Percentiles rank a stretch among this genome's conserved stretches.
These are phyloP conservation scores for Linnemannia elongata DNA, from an alignment of 192 early-diverging fungal genomes.

Conservation along the genomic window DNA sequence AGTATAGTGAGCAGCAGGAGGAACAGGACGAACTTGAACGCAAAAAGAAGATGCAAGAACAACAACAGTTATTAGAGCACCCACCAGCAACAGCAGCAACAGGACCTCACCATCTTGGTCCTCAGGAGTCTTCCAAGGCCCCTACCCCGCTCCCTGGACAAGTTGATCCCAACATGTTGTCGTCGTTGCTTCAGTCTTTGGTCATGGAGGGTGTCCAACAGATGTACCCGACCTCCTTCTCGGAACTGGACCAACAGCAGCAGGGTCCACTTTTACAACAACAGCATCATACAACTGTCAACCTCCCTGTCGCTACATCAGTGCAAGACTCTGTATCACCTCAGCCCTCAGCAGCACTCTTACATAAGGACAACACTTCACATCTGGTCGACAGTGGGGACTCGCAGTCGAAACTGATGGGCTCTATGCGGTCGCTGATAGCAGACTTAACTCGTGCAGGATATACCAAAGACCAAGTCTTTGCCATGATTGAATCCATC, in stretches of 20 bases:
- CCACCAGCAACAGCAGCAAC: neutral
- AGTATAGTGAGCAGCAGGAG: slow-evolving; percentile 39
- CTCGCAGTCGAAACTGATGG: neutral
- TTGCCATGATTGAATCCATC: slow-evolving; percentile 8
- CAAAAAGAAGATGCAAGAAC: slow-evolving; percentile 28
- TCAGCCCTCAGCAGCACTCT: neutral
- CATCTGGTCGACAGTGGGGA: too few relatives aligned
- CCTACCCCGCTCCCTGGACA: slow-evolving; percentile 10
- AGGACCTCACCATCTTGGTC: neutral
- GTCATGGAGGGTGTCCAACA: slow-evolving; percentile 3
- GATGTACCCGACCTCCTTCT: neutral
- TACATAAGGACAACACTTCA: neutral
- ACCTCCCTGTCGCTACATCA: neutral
- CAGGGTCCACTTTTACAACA: neutral
- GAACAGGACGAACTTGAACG: slow-evolving; percentile 24
- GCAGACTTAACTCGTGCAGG: slow-evolving; percentile 12
- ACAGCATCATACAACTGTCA: neutral
- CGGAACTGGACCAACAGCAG: neutral
- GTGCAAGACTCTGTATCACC: neutral
- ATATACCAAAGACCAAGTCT: slow-evolving; percentile 34
- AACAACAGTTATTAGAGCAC: neutral
- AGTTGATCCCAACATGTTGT: slow-evolving; percentile 33
- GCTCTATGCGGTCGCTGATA: slow-evolving; percentile 3
- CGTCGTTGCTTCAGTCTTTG: slow-evolving; percentile 32
- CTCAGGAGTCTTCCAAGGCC: neutral